These are phyloP conservation scores for Melastoma candidum DNA, from an alignment of 441 rosid species.

Conservation along the genomic window DNA sequence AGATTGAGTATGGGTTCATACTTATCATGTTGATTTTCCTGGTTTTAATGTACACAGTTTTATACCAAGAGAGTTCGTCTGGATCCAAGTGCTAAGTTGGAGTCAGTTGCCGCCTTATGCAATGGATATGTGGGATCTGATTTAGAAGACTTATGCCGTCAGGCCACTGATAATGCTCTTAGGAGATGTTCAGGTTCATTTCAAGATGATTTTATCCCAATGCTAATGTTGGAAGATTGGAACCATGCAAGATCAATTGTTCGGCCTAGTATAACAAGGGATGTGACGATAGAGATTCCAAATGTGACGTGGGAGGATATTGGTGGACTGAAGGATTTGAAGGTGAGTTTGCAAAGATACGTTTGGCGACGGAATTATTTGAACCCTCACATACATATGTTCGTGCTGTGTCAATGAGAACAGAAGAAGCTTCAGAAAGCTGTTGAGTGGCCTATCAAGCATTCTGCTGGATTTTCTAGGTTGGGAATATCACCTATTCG, in stretches of 20 bases:
- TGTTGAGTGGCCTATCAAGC: conserved; percentile 94
- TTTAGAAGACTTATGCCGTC: conserved; percentile 91
- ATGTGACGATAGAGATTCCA: conserved; percentile 82
- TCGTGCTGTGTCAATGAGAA: conserved; percentile 1
- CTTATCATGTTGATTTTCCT: background rate
- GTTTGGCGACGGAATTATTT: conserved; percentile 1
- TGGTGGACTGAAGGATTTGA: conserved; percentile 71
- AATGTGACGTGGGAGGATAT: conserved; percentile 86
- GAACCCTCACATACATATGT: conserved; percentile 6
- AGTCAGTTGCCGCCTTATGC: conserved; percentile 67
- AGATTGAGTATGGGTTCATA: background rate
- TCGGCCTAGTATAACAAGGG: conserved; percentile 87
- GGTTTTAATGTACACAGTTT: conserved; percentile 36
- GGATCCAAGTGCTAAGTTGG: conserved; percentile 44
- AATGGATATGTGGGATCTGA: conserved; percentile 95
- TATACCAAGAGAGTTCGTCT: conserved; percentile 61
- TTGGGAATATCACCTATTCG: conserved; percentile 78
- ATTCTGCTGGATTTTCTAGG: conserved; percentile 56
- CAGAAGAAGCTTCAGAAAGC: conserved; percentile 87
- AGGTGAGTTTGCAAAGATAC: conserved; percentile 32
- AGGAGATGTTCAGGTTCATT: conserved; percentile 36
- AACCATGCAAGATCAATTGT: conserved; percentile 58
- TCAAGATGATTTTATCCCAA: conserved; percentile 22
- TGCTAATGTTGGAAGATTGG: conserved; percentile 56
- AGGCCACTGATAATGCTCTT: conserved; percentile 53